Conservation (phyloP, 108 stramenopile genomes). For the Stephanodiscus triporus region DNA sequence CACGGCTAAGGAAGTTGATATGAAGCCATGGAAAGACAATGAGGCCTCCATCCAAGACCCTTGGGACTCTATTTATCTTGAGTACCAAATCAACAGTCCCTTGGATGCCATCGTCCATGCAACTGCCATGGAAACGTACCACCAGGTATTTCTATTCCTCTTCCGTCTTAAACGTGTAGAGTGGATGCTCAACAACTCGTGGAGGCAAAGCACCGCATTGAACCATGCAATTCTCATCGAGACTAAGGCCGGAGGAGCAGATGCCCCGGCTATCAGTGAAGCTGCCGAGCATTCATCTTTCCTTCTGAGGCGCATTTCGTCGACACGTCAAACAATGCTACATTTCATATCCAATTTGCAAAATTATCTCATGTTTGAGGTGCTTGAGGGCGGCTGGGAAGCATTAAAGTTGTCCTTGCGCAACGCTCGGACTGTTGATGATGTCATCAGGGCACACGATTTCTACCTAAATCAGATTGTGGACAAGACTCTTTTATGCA, state of each 20-base stretch:
- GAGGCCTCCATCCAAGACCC: slow-evolving; percentile 63
- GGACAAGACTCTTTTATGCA: slow-evolving; percentile 71
- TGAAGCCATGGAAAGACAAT: slow-evolving; percentile 58
- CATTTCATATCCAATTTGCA: slow-evolving; percentile 96
- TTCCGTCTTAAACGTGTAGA: slow-evolving; percentile 94
- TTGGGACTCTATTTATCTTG: slow-evolving; percentile 94
- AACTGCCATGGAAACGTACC: slow-evolving; percentile 74
- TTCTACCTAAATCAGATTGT: slow-evolving; percentile 85
- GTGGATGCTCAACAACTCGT: slow-evolving; percentile 91
- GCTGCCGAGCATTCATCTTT: slow-evolving; percentile 59
- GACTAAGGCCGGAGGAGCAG: slow-evolving; percentile 47
- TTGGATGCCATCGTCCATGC: slow-evolving; percentile 85
- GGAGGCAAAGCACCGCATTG: slow-evolving; percentile 91
- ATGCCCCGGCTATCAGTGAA: slow-evolving; percentile 45
- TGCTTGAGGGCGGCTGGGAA: slow-evolving; percentile 95
- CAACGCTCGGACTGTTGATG: slow-evolving; percentile 83
- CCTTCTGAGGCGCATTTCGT: slow-evolving; percentile 88
- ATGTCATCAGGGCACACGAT: slow-evolving; percentile 91
- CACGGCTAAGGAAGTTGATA: slow-evolving; percentile 25
- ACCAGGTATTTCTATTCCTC: slow-evolving; percentile 86
- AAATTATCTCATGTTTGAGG: slow-evolving; percentile 98
- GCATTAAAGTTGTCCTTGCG: slow-evolving; percentile 66
- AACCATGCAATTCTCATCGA: slow-evolving; percentile 79
- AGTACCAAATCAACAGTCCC: slow-evolving; percentile 90
- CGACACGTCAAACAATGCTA: slow-evolving; percentile 93